Percentiles rank a stretch among this genome's conserved stretches.
phyloP scores from a whole-genome alignment of 2,329 filamentous ascomycete species.

The Sarocladium kiliense region DNA sequence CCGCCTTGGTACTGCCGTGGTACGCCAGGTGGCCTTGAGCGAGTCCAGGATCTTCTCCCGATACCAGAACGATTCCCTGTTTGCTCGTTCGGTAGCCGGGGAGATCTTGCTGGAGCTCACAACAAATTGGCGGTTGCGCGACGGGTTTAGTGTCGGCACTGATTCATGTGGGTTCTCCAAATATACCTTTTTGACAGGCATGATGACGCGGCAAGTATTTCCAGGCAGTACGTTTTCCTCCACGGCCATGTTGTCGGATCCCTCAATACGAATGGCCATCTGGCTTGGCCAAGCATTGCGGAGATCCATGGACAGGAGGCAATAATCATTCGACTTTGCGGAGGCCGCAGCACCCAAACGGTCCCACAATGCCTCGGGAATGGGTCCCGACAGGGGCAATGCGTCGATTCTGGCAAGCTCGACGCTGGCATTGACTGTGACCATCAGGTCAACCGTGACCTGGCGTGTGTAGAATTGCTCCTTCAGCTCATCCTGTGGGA shows the following conservation, averaged over 20 bases:
- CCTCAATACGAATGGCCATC: slow-evolving; percentile 60
- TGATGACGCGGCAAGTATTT: slow-evolving; percentile 67
- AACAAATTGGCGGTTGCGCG: slow-evolving; percentile 86
- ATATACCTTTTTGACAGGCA: slow-evolving; percentile 72
- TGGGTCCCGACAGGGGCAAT: slow-evolving; percentile 62
- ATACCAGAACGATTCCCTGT: slow-evolving; percentile 86
- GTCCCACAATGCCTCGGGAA: slow-evolving; percentile 58
- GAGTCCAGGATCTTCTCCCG: slow-evolving; percentile 72
- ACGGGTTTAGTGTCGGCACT: slow-evolving; percentile 75
- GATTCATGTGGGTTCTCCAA: slow-evolving; percentile 70
- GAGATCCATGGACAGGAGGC: slow-evolving; percentile 75
- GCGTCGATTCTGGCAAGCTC: slow-evolving; percentile 78
- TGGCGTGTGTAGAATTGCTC: slow-evolving; percentile 81
- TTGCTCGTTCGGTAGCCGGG: slow-evolving; percentile 71
- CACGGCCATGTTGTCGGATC: slow-evolving; percentile 42
- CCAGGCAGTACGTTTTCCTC: slow-evolving; percentile 59
- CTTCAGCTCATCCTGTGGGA: slow-evolving; percentile 59
- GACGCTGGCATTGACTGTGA: slow-evolving; percentile 89
- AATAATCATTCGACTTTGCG: slow-evolving; percentile 57
- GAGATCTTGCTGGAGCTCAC: slow-evolving; percentile 76
- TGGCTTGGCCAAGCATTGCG: slow-evolving; percentile 86
- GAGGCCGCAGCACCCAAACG: slow-evolving; percentile 30
- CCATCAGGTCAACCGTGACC: slow-evolving; percentile 70
- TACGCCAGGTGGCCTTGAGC: slow-evolving; percentile 68
- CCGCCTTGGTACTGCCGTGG: slow-evolving; percentile 43